Evolutionary conservation across 1,284 basidiomycete species (phyloP).

Genomic region (Marasmius fiardii): DNA sequence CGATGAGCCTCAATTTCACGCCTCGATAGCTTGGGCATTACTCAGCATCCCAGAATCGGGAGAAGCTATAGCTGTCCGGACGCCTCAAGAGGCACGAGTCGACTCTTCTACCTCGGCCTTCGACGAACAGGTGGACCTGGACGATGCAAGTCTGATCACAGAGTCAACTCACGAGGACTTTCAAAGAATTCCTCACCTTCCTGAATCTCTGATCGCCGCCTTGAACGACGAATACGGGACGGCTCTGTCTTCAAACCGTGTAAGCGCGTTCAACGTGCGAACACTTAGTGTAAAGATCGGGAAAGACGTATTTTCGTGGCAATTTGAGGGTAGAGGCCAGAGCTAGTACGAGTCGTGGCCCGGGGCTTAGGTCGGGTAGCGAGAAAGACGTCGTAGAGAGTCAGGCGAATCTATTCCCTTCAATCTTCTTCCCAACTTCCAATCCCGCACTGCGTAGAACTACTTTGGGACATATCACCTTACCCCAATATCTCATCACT

Average conservation of each 20-base stretch:
- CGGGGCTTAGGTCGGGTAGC: no score
- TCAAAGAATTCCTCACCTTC: slow-evolving; percentile 49
- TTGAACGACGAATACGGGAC: slow-evolving; percentile 47
- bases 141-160: no score
- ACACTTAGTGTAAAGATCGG: slow-evolving; percentile 63
- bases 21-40: slow-evolving; percentile 79
- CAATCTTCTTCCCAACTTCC: no score
- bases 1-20: slow-evolving; percentile 69
- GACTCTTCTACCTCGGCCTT: background rate
- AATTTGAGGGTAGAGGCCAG: slow-evolving; percentile 29
- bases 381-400: no score
- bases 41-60: slow-evolving; percentile 27
- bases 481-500: no score
- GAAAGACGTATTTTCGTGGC: slow-evolving; percentile 54
- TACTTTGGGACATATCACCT: no score
- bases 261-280: slow-evolving; percentile 48
- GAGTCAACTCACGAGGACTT: slow-evolving; percentile 24
- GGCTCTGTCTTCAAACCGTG: slow-evolving; percentile 36
- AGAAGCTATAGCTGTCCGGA: background rate
- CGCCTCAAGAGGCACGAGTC: background rate
- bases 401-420: no score
- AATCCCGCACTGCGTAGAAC: no score
- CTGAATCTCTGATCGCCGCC: slow-evolving; percentile 39
- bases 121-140: slow-evolving; percentile 1
- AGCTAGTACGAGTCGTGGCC: no score